Conservation (phyloP, 169 alveolate genomes). For the Neospora caninum region DNA sequence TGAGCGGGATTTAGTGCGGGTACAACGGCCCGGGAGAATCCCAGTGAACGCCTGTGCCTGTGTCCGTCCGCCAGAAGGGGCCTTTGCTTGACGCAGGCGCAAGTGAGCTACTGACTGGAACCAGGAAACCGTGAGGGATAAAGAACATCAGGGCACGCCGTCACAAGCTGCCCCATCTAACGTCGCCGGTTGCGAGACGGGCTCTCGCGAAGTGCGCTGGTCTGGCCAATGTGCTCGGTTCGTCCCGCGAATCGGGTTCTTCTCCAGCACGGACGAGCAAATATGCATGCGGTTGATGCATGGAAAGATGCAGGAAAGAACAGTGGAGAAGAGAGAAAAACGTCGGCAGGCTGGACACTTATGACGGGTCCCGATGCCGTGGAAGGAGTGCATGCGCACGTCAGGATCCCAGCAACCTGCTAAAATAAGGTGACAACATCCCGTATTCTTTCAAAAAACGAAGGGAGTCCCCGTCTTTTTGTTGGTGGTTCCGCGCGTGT, state of each 20-base stretch:
- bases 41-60: too few relatives aligned
- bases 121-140: too few relatives aligned
- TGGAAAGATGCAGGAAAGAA: neutral
- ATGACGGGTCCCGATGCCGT: neutral
- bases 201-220: too few relatives aligned
- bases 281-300: neutral
- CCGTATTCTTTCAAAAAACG: neutral
- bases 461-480: neutral
- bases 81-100: neutral
- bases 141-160: too few relatives aligned
- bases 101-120: neutral
- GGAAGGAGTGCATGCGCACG: conserved; percentile 2
- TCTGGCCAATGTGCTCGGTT: too few relatives aligned
- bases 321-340: neutral
- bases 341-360: too few relatives aligned
- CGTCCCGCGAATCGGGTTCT: neutral
- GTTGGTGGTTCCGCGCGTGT: neutral
- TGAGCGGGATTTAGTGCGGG: neutral
- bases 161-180: too few relatives aligned
- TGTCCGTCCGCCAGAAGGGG: neutral
- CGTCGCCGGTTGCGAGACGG: neutral
- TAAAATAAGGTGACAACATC: neutral
- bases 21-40: neutral
- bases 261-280: neutral
- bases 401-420: neutral